phyloP scores from a whole-genome alignment of 1,284 basidiomycete species.

The Fomitopsis pinicola region DNA sequence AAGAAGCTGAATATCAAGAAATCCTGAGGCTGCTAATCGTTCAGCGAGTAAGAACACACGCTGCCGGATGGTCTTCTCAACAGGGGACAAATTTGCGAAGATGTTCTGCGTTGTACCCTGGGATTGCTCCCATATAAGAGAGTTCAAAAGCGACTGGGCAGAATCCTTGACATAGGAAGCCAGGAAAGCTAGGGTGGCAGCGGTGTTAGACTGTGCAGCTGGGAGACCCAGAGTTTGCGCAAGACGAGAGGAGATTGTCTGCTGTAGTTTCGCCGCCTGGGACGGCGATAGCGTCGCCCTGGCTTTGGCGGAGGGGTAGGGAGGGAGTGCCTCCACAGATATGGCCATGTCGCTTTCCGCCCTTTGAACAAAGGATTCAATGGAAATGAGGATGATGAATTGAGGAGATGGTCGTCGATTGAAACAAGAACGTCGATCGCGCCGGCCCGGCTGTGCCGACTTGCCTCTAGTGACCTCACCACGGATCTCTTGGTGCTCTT shows the following conservation, averaged over 20 bases:
- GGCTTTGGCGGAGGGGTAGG: slow-evolving; percentile 49
- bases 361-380: neutral
- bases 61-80: slow-evolving; percentile 45
- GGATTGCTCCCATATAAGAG: slow-evolving; percentile 50
- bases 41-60: slow-evolving; percentile 54
- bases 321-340: slow-evolving; percentile 29
- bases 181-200: slow-evolving; percentile 46
- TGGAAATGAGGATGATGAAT: too few species aligned
- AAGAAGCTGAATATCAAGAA: slow-evolving; percentile 47
- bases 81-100: slow-evolving; percentile 22
- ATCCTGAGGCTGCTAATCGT: slow-evolving; percentile 36
- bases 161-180: slow-evolving; percentile 52
- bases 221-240: slow-evolving; percentile 42
- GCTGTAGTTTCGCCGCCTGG: slow-evolving; percentile 44
- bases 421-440: too few species aligned
- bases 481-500: too few species aligned
- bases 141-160: slow-evolving; percentile 46
- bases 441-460: too few species aligned
- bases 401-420: too few species aligned
- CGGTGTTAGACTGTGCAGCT: slow-evolving; percentile 38
- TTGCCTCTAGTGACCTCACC: too few species aligned
- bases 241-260: slow-evolving; percentile 43
- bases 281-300: slow-evolving; percentile 49
- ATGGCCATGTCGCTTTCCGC: slow-evolving; percentile 9
- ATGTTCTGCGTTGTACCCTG: slow-evolving; percentile 6